phyloP scores from a whole-genome alignment of 2,329 filamentous ascomycete species.

The Diaporthe sp. region DNA sequence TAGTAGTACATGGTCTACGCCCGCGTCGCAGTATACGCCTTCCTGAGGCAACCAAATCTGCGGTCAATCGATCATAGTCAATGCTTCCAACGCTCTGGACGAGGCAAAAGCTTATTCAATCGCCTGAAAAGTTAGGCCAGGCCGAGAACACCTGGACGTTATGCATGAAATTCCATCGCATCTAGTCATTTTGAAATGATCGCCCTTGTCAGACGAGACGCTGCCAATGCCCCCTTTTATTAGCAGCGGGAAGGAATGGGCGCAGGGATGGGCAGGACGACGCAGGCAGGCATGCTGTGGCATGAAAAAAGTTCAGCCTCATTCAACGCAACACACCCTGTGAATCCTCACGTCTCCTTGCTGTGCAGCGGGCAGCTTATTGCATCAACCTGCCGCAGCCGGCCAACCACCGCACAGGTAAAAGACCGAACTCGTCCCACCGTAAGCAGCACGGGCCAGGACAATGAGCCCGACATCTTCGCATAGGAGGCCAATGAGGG shows the following conservation, averaged over 20 bases:
- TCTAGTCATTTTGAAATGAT: constrained; percentile 23
- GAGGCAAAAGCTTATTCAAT: constrained; percentile 29
- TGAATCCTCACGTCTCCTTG: not conserved
- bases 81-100: constrained; percentile 20
- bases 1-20: not conserved
- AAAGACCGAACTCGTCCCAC: constrained; percentile 1
- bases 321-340: constrained; percentile 14
- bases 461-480: not conserved
- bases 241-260: constrained; percentile 34
- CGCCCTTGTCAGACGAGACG: constrained; percentile 27
- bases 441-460: constrained; percentile 20
- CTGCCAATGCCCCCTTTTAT: constrained; percentile 23
- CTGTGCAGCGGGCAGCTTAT: constrained; percentile 22
- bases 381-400: constrained; percentile 21
- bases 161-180: constrained; percentile 27
- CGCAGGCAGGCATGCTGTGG: constrained; percentile 4
- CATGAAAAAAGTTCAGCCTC: constrained; percentile 30
- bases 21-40: not conserved
- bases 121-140: constrained; percentile 7
- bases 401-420: constrained; percentile 1
- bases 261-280: constrained; percentile 18
- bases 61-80: constrained; percentile 12
- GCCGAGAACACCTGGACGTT: constrained; percentile 4
- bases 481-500: not conserved
- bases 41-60: constrained; percentile 16